Evolutionary conservation across 345 rosid species (phyloP).

Genomic region (Trapa bicornis): DNA sequence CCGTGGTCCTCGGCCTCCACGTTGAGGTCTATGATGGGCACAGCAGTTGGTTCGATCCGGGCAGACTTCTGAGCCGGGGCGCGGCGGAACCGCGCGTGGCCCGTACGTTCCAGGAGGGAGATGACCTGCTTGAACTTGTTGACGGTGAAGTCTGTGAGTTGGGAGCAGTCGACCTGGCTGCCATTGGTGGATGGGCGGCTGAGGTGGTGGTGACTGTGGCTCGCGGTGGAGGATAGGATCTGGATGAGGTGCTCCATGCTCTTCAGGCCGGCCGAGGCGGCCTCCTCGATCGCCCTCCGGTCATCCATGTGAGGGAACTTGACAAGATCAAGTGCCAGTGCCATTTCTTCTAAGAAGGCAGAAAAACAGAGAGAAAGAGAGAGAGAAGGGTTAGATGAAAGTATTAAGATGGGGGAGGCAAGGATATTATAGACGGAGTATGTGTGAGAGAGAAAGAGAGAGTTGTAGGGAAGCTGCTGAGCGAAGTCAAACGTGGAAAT

Average conservation of each 20-base stretch:
- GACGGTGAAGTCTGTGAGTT: slow-evolving; percentile 27
- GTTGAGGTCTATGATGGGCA: slow-evolving; percentile 3
- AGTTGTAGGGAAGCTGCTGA: neutral
- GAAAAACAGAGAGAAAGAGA: neutral
- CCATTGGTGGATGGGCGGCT: neutral
- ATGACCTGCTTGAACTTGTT: slow-evolving; percentile 33
- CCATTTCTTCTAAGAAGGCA: neutral
- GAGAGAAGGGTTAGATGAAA: neutral
- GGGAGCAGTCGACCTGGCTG: slow-evolving; percentile 11
- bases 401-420: neutral
- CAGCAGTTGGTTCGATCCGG: neutral
- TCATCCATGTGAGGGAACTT: slow-evolving; percentile 20
- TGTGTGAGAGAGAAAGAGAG: neutral
- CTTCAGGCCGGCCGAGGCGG: slow-evolving; percentile 34
- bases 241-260: slow-evolving; percentile 36
- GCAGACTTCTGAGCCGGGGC: slow-evolving; percentile 12
- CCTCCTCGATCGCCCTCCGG: slow-evolving; percentile 30
- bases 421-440: neutral
- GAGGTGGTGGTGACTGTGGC: neutral
- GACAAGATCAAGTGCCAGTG: slow-evolving; percentile 21
- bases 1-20: neutral
- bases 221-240: slow-evolving; percentile 16
- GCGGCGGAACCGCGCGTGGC: slow-evolving; percentile 40
- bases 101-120: slow-evolving; percentile 31
- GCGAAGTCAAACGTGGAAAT: slow-evolving; percentile 2